phyloP scores from a whole-genome alignment of 2,329 filamentous ascomycete species.

The Trichoderma harzianum region DNA sequence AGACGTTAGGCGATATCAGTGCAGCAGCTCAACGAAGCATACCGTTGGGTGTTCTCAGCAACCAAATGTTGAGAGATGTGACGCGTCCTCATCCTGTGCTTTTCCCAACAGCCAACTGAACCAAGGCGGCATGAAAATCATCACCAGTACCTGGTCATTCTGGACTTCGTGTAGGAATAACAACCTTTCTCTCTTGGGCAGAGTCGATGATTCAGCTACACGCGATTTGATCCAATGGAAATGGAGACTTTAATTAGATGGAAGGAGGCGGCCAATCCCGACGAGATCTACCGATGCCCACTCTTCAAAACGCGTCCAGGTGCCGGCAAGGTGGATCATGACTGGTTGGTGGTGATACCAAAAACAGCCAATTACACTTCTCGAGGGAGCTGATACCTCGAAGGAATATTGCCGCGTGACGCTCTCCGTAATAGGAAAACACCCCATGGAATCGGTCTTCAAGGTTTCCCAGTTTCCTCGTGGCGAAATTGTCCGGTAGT shows the following conservation, averaged over 20 bases:
- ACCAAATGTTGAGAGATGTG: neutral
- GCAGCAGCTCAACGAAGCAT: neutral
- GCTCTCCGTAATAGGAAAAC: neutral
- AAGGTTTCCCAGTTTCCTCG: neutral
- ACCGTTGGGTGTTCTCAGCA: neutral
- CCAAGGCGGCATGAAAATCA: neutral
- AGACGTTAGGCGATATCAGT: neutral
- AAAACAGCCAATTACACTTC: slow-evolving; percentile 7
- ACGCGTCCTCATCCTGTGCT: neutral
- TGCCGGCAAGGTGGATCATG: slow-evolving; percentile 8
- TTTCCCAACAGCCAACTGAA: neutral
- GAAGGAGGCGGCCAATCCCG: slow-evolving; percentile 15
- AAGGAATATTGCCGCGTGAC: slow-evolving; percentile 15
- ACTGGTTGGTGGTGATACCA: slow-evolving; percentile 14
- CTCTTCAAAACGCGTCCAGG: neutral
- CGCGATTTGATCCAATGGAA: slow-evolving; percentile 11
- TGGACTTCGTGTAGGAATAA: neutral
- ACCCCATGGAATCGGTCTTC: neutral
- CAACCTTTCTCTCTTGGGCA: neutral
- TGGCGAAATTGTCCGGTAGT: neutral
- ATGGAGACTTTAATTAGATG: neutral
- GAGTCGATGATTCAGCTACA: neutral
- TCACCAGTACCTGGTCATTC: neutral
- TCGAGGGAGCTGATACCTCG: neutral
- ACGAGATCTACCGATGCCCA: slow-evolving; percentile 4